Conservation (phyloP, 2,329 filamentous ascomycete species). For the Paecilomyces variotii region DNA sequence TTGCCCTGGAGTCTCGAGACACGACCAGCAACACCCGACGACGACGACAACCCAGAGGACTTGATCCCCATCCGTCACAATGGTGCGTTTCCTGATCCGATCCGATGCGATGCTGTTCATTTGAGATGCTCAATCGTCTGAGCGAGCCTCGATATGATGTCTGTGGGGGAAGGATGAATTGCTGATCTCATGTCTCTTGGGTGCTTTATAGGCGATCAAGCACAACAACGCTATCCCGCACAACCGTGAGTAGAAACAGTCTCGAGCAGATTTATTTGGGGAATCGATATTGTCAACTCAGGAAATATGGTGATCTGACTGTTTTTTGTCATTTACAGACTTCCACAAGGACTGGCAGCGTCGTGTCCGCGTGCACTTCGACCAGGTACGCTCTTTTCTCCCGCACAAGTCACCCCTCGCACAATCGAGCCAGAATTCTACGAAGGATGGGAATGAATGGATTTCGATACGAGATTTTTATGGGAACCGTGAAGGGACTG, state of each 20-base stretch:
- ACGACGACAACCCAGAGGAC: constrained; percentile 35
- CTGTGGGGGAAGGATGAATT: constrained; percentile 16
- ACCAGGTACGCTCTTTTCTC: constrained; percentile 71
- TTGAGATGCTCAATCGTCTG: neutral
- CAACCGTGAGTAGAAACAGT: constrained; percentile 63
- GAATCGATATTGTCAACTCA: constrained; percentile 10
- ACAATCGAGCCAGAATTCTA: neutral
- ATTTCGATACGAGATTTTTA: constrained; percentile 1
- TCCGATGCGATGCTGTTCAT: constrained; percentile 14
- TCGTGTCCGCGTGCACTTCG: constrained; percentile 98
- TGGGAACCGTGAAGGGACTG: constrained; percentile 11
- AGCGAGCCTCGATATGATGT: constrained; percentile 9
- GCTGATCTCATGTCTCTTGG: constrained; percentile 15
- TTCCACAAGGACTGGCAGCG: constrained; percentile 99
- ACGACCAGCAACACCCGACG: constrained; percentile 39
- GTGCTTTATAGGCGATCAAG: constrained; percentile 75
- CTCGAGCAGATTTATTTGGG: constrained; percentile 11
- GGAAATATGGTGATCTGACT: constrained; percentile 17
- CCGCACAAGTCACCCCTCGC: neutral
- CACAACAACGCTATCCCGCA: constrained; percentile 98
- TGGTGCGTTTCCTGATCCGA: constrained; percentile 29
- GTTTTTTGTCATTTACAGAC: constrained; percentile 47
- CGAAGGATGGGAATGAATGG: neutral
- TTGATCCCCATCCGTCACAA: constrained; percentile 49
- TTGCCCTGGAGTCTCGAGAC: constrained; percentile 32